Evolutionary conservation across 129 eudicot species (phyloP).

Genomic region (Kitagawia praeruptora): DNA sequence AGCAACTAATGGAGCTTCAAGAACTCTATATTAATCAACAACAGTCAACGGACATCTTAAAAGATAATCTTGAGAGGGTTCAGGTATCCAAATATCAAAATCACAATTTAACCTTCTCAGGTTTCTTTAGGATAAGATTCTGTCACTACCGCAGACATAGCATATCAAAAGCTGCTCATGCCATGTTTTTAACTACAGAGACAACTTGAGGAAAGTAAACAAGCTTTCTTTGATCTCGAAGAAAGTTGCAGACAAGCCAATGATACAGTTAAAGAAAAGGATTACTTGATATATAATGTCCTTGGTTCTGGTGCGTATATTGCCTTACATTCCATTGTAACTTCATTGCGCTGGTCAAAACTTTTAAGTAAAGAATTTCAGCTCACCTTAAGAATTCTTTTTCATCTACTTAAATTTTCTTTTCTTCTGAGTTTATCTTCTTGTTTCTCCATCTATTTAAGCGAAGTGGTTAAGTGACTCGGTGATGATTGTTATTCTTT

Average conservation of each 20-base stretch:
- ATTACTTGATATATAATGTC: slow-evolving; percentile 44
- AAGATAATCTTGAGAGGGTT: slow-evolving; percentile 31
- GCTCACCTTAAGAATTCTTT: not conserved
- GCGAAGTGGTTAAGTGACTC: not conserved
- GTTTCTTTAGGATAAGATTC: not conserved
- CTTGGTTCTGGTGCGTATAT: slow-evolving; percentile 45
- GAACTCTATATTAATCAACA: slow-evolving; percentile 44
- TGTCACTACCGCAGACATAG: not conserved
- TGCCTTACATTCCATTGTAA: not conserved
- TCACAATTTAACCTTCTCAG: not conserved
- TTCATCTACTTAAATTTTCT: not conserved
- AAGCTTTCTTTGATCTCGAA: slow-evolving; percentile 31
- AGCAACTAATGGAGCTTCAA: slow-evolving; percentile 49
- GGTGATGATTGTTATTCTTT: not conserved
- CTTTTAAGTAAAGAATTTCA: not conserved
- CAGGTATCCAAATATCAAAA: slow-evolving; percentile 28
- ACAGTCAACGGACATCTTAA: slow-evolving; percentile 40
- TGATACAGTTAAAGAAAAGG: slow-evolving; percentile 50
- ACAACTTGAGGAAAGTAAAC: slow-evolving; percentile 32
- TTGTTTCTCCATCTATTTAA: not conserved
- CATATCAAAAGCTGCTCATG: not conserved
- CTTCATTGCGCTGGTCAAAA: not conserved
- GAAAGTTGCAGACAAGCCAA: slow-evolving; percentile 33
- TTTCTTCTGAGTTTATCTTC: not conserved
- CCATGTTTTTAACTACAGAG: slow-evolving; percentile 26